These are phyloP conservation scores for Myxozyma kluyveri DNA, from an alignment of 805 yeast species.

Conservation along the genomic window DNA sequence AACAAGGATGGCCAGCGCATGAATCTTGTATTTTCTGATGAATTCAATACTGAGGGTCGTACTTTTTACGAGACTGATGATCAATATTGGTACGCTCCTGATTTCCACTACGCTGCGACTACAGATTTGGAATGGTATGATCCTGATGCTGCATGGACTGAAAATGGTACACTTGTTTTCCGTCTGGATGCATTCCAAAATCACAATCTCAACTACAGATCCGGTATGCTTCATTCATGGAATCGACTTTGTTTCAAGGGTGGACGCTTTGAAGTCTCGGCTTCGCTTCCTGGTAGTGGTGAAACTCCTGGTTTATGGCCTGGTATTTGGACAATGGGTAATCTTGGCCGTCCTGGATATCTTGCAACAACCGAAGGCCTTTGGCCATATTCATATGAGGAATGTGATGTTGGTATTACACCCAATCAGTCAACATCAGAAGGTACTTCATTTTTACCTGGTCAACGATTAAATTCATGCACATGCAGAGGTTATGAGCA, in stretches of 20 bases:
- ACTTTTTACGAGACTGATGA: slow-evolving; percentile 89
- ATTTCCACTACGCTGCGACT: slow-evolving; percentile 82
- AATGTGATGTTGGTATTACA: slow-evolving; percentile 92
- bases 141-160: slow-evolving; percentile 83
- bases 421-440: slow-evolving; percentile 89
- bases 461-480: slow-evolving; percentile 74
- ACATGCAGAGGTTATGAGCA: slow-evolving; percentile 81
- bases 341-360: slow-evolving; percentile 88
- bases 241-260: slow-evolving; percentile 85
- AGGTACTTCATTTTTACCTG: slow-evolving; percentile 83
- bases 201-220: slow-evolving; percentile 76
- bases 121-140: slow-evolving; percentile 91
- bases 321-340: slow-evolving; percentile 93
- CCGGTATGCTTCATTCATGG: slow-evolving; percentile 93
- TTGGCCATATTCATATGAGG: slow-evolving; percentile 89
- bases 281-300: slow-evolving; percentile 76
- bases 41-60: slow-evolving; percentile 84
- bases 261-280: slow-evolving; percentile 74
- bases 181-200: slow-evolving; percentile 79
- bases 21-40: slow-evolving; percentile 84
- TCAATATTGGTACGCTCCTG: slow-evolving; percentile 85
- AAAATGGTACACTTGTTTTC: slow-evolving; percentile 64
- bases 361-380: slow-evolving; percentile 84
- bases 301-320: slow-evolving; percentile 88
- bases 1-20: slow-evolving; percentile 64